phyloP scores from a whole-genome alignment of 495 filamentous ascomycete genomes.

The Hyphodiscus hymeniophilus region DNA sequence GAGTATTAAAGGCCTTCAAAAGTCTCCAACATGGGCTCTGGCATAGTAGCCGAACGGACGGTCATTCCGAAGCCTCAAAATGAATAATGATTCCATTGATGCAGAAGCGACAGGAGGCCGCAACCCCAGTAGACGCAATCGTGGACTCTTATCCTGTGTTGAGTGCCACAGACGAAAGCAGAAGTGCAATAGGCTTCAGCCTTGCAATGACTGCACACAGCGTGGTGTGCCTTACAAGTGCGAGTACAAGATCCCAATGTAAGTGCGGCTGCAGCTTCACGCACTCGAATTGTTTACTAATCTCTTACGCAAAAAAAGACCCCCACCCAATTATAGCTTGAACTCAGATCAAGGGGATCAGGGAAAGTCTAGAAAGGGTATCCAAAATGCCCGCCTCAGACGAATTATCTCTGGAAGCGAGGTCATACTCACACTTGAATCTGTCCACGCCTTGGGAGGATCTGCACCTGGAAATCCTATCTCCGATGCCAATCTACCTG shows the following conservation, averaged over 20 bases:
- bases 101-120: not conserved
- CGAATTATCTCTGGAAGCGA: slow-evolving; percentile 8
- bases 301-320: not conserved
- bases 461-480: not conserved
- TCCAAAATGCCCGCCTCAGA: not conserved
- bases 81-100: not conserved
- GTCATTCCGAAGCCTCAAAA: not conserved
- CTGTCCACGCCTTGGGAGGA: not conserved
- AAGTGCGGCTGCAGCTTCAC: not conserved
- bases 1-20: not conserved
- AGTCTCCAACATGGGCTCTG: no score
- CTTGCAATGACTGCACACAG: not conserved
- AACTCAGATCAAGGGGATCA: no score
- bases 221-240: not conserved
- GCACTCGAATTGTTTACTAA: not conserved
- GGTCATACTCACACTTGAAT: slow-evolving; percentile 9
- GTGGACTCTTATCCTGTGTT: not conserved
- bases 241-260: not conserved
- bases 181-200: not conserved
- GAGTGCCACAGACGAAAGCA: slow-evolving; percentile 3
- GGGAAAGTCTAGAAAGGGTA: not conserved
- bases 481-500: not conserved
- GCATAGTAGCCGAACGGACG: no score
- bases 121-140: not conserved
- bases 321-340: not conserved